Base-by-base conservation (phyloP, 1,284 basidiomycete genomes). In the Cutaneotrichosporon daszewskae region DNA sequence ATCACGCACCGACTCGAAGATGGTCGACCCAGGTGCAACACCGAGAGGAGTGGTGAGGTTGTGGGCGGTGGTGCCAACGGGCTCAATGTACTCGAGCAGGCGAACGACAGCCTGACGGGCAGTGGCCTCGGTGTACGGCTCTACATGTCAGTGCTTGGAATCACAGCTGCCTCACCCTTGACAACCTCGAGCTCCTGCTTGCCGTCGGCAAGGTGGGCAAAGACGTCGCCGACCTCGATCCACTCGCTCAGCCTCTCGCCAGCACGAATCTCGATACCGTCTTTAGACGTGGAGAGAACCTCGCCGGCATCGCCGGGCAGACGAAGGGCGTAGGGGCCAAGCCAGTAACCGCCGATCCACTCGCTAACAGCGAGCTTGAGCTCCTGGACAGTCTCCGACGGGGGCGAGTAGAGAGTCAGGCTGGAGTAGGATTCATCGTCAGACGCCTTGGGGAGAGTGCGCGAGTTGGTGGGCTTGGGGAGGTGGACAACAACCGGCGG, bases 51-150 rank as follows among this genome's bases (percentile, higher is more conserved):
- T 64, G 11, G 72, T 58, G 13, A 62, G 57, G 38, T 71, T 69
- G 32, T 72, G 60, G 31, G 66, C 61, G 18, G 63, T 59, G 9
- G 69, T 59, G 25, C 72, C 71, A n/a, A 68, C 60, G 23, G 69
- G 68, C 40, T 72, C 62, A 36, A 66, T 64, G 44, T 75, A 68
- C 47, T 77, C 76, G 36, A 74, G 63, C 28, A 77, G 62, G 24
- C 75, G 68, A 34, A 75, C 64, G 28, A 77, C 64, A 28, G 74
- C 69, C 47, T 71, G 66, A 13, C 76, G 66, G 13, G 75, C 76
- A 31, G 72, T 66, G 25, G 70, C 66, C 53, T 76, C 75, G 36
- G 74, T 74, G 62, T 73, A 77, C 10, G 74, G 67, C 55, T 75
- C 76, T 72, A 54, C 22, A 29, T 18, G 13, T 41, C 6, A 42